Evolutionary conservation across 768 basidiomycete species (phyloP), one percentile per base, ranked within the genome.

Genomic region (Panus rudis): DNA sequence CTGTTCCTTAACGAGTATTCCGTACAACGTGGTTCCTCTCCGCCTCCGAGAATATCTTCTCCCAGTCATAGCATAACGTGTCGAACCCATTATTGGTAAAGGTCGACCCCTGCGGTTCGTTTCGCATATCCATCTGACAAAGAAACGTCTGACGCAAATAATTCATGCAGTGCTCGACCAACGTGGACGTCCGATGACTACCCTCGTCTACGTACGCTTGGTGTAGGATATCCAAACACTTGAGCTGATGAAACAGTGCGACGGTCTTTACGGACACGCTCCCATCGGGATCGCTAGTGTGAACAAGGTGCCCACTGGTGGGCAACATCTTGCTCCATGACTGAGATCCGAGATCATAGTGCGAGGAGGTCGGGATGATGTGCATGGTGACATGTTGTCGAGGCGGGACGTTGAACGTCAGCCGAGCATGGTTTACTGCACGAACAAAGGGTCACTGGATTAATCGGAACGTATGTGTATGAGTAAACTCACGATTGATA

Each of bases 181-280:
- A 44, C 14, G 16, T 19, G 19, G 17, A 30, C 13, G 35, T 25
- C 16, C 25, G 30, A 21, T 26, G 7, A 40, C 5, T 32, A 25
- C 25, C 42, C 30, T 45, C 38, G 23, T 46, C 41, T 21, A 52
- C 44, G 27, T 62, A 48, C 12, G 55, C 48, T 4, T 50, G 45
- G 8, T 62, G 63, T 32, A 69, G 50, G 43, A 68, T 63, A 30
- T 58, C 58, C 19, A 70, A 54, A 42, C 68, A 69, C 27, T 62
- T 61, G 6, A 69, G 55, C 48, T 68, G 67, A 46, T 70, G 69
- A 49, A 70, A 65, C 35, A 70, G 46, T 0, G 63, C 52, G 6
- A 68, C 56, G 2, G 65, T 69, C 53, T 66, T 62, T 17, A 58
- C 38, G 30, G 46, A 39, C 39, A 21, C 49, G 45, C 47, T 39